These are phyloP conservation scores for Irpex sp. DNA, from an alignment of 1,284 basidiomycete species.

Conservation along the genomic window DNA sequence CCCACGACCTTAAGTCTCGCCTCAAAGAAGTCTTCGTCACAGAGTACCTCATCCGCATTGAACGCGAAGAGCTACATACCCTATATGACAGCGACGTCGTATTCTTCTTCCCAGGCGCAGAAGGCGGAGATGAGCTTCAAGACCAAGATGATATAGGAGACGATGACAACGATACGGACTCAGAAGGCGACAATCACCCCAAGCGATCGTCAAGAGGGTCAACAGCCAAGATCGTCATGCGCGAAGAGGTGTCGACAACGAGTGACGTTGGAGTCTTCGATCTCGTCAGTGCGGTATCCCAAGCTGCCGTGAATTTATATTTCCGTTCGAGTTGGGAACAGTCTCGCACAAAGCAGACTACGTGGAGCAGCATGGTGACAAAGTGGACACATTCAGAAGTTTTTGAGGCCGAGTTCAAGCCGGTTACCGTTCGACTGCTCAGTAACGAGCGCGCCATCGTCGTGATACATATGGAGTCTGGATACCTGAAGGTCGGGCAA, in stretches of 20 bases:
- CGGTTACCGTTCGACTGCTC: constrained; percentile 16
- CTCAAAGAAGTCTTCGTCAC: constrained; percentile 23
- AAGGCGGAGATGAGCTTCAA: constrained; percentile 6
- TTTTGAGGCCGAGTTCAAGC: constrained; percentile 24
- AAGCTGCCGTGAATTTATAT: constrained; percentile 24
- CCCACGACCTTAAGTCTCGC: constrained; percentile 10
- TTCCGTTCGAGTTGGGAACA: constrained; percentile 19
- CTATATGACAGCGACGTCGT: neutral
- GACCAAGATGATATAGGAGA: neutral
- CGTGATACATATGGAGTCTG: constrained; percentile 10
- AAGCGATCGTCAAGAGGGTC: neutral
- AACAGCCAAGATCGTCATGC: constrained; percentile 3
- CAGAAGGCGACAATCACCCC: neutral
- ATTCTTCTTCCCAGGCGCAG: neutral
- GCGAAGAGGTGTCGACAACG: constrained; percentile 19
- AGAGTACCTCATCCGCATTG: constrained; percentile 20
- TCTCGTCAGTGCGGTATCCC: constrained; percentile 26
- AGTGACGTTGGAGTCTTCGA: constrained; percentile 26
- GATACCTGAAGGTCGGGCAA: constrained; percentile 6
- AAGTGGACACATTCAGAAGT: constrained; percentile 21
- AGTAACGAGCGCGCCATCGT: constrained; percentile 13
- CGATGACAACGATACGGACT: neutral
- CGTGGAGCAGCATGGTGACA: constrained; percentile 4
- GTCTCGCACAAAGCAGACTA: neutral
- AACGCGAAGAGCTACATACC: neutral